Base-by-base conservation (phyloP, 2,329 filamentous ascomycete species). In the Ascochyta rabiei region DNA sequence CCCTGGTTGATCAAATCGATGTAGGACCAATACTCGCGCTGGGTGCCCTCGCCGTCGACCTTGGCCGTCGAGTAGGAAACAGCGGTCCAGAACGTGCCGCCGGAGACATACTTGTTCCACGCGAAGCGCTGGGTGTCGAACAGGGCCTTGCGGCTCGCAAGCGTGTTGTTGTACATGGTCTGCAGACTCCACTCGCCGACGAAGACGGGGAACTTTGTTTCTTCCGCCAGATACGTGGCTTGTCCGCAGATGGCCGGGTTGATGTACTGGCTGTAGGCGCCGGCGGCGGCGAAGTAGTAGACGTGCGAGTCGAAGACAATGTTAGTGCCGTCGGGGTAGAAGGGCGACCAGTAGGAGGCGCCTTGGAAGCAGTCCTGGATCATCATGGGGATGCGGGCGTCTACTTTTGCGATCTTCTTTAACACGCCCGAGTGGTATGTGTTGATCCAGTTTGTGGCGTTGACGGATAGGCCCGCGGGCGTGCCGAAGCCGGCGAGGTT, bases 401-500 rank as follows among this genome's bases (percentile, higher is more conserved):
- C 48, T 18, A 59, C 46, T 15, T 61, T 62, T 6, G 53, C 58
- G 15, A 73, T 48, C 24, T 48, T 47, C 18, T 44, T 30, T 18
- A 59, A 18, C 2, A 66, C 63, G n/a, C 38, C 54, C 2, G 41
- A 41, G 38, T 74, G 64, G 63, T 75, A 76, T 6, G 61, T 69
- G 37, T 63, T 57, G 10, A 73, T 60, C 68, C 69, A 75, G 38
- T 63, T 61, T 6, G 67, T 60, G 26, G 65, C 70, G 24, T 59
- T 63, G 15, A 54, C 53, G 3, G 70, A 65, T 2, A 76, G 63
- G 15, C 63, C 68, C 2, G 64, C 66, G 2, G 68, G 56, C 1
- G 66, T 68, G 21, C 62, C 73, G 45, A 76, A 75, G 28, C 50
- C 61, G 10, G 59, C 46, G 21, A 75, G 43, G 28, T 53, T 73